A percentile compares a stretch with the other conserved stretches of the same genome.
Evolutionary conservation across 1,284 basidiomycete species (phyloP).

Genomic region (Cryptococcus neoformans): DNA sequence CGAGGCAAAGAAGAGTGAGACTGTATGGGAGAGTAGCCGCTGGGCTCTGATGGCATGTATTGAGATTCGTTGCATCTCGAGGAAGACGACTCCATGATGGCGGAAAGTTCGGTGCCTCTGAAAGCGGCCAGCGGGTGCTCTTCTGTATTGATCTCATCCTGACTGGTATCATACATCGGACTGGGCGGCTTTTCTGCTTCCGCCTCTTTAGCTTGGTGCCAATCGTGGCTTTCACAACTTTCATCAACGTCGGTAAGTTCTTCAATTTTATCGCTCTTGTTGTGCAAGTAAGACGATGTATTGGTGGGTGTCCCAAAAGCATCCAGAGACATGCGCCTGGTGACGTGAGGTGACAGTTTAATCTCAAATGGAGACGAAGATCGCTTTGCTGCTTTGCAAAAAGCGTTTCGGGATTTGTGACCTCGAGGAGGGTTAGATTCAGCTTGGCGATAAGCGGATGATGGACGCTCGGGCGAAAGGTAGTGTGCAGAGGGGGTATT

Average conservation of each 20-base stretch:
- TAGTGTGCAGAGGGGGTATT: neutral
- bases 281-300: neutral
- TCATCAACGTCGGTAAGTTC: slow-evolving; percentile 6
- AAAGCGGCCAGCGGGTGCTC: slow-evolving; percentile 3
- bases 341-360: slow-evolving; percentile 29
- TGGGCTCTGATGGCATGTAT: neutral
- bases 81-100: slow-evolving; percentile 16
- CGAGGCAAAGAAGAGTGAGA: neutral
- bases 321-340: slow-evolving; percentile 38
- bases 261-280: slow-evolving; percentile 7
- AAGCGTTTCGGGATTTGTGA: slow-evolving; percentile 2
- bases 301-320: slow-evolving; percentile 28
- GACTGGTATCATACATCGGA: too few species aligned
- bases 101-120: slow-evolving; percentile 17
- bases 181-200: neutral
- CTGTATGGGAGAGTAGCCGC: neutral
- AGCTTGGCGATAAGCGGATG: slow-evolving; percentile 7
- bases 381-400: slow-evolving; percentile 16
- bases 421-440: slow-evolving; percentile 15
- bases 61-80: neutral
- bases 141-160: neutral
- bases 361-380: slow-evolving; percentile 37
- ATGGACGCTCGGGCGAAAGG: slow-evolving; percentile 3
- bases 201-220: neutral
- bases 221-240: neutral